These are phyloP conservation scores for Pulveroboletus sp. DNA, from an alignment of 768 basidiomycete species.

Conservation along the genomic window DNA sequence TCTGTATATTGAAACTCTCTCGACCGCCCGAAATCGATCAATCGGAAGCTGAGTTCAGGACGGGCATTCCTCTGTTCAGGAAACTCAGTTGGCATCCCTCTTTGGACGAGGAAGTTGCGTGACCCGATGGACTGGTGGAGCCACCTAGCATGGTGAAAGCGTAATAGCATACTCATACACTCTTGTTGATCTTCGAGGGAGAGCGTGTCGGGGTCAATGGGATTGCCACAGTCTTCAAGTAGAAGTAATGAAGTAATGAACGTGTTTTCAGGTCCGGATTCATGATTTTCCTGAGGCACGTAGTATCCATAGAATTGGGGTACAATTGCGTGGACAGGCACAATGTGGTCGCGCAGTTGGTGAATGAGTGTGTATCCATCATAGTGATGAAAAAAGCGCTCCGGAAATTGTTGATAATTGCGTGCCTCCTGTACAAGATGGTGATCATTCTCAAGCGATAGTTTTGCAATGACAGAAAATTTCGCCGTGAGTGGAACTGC, in stretches of 20 bases:
- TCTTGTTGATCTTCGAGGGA: slow-evolving; percentile 39
- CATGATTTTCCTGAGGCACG: slow-evolving; percentile 25
- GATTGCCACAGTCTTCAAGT: slow-evolving; percentile 46
- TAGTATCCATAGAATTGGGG: slow-evolving; percentile 71
- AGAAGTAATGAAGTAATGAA: slow-evolving; percentile 42
- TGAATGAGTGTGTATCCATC: slow-evolving; percentile 21
- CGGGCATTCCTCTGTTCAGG: slow-evolving; percentile 1
- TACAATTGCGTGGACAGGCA: slow-evolving; percentile 49
- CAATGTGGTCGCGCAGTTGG: slow-evolving; percentile 36
- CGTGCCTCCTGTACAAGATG: slow-evolving; percentile 35
- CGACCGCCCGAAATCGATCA: slow-evolving; percentile 53
- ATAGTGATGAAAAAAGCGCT: slow-evolving; percentile 27
- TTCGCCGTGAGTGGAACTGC: too few species aligned
- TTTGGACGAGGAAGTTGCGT: slow-evolving; percentile 45
- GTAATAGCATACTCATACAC: slow-evolving; percentile 38
- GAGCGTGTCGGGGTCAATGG: slow-evolving; percentile 28
- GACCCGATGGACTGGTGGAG: slow-evolving; percentile 40
- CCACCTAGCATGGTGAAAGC: slow-evolving; percentile 39
- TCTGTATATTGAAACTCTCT: background rate
- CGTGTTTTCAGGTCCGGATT: background rate
- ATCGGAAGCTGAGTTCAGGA: slow-evolving; percentile 37
- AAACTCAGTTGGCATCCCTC: slow-evolving; percentile 36
- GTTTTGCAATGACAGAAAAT: too few species aligned
- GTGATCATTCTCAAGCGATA: slow-evolving; percentile 34
- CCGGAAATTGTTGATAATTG: slow-evolving; percentile 28